Base-by-base conservation (phyloP, 768 basidiomycete genomes). In the Boletus reticulatus region DNA sequence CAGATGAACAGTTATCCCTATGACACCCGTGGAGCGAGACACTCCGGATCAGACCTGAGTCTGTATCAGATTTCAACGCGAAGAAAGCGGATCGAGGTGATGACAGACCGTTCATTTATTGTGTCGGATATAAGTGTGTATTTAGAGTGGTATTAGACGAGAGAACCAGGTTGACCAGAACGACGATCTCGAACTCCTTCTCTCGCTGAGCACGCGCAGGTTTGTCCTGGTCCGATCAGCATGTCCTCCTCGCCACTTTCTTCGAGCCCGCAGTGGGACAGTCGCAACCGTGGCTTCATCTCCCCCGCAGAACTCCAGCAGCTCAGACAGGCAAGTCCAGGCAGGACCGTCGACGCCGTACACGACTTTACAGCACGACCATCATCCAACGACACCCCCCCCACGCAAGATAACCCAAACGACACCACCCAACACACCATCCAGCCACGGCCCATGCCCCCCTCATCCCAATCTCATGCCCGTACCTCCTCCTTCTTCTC, bases 401-500 rank as follows among this genome's bases (percentile, higher is more conserved):
- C 58, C 51, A 32, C 50, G 19, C 63, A 57, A 52, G 64, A 62
- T 56, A 64, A 37, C 46, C 31, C 56, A 56, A 51, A 43, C 53
- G 63, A 66, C 53, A 47, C 41, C 49, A 51, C n/a, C 49, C 61
- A 48, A 36, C 60, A 55, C 50, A 9, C 59, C 51, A 48, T 47
- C 48, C 65, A 71, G 51, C 66, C 65, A 58, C 65, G 62, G 46
- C 50, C 70, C 55, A 72, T 64, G 65, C 57, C 66, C 13, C 49
- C 63, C 12, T 38, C 55, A 46, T 52, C 67, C 14, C 65, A 64
- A 34, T 55, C 71, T 14, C 85, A 86, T 65, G 62, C 78, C 36
- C 82, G 84, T 39, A 76, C 84, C n/a, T 72, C 81, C 8, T 87
- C 85, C 27, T 84, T 85, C 75, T 87, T 87, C 68, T 80, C 83